Percentiles rank a stretch among this genome's conserved stretches.
These are phyloP conservation scores for Trapa incisa DNA, from an alignment of 345 rosid genomes.

Conservation along the genomic window DNA sequence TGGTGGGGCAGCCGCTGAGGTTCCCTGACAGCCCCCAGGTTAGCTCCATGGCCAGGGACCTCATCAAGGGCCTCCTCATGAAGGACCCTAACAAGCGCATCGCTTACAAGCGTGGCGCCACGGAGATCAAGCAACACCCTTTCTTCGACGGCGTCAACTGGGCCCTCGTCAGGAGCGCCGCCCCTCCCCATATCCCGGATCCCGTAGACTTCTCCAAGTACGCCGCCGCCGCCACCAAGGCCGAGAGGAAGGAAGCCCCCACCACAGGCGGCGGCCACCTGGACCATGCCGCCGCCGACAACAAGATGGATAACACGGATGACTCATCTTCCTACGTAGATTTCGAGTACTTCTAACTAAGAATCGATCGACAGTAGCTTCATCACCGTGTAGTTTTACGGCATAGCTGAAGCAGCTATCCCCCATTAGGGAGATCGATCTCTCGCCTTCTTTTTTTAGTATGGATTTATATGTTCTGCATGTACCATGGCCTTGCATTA, in stretches of 20 bases:
- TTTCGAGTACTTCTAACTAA: conserved; percentile 44
- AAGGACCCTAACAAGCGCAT: conserved; percentile 79
- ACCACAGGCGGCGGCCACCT: background rate
- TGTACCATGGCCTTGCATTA: no score
- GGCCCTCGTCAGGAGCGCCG: conserved; percentile 76
- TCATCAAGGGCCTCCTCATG: conserved; percentile 58
- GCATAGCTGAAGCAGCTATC: no score
- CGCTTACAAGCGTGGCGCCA: conserved; percentile 78
- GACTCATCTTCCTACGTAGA: conserved; percentile 27
- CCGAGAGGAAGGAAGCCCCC: conserved; percentile 5
- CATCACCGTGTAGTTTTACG: no score
- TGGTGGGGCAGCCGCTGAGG: conserved; percentile 69
- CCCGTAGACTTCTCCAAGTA: conserved; percentile 53
- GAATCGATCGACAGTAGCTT: no score
- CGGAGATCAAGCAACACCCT: conserved; percentile 83
- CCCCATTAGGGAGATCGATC: no score
- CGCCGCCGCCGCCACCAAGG: conserved; percentile 7
- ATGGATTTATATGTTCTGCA: no score
- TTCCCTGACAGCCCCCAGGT: conserved; percentile 70
- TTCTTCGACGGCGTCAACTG: conserved; percentile 85
- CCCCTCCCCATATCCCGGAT: conserved; percentile 79
- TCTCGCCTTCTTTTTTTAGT: no score
- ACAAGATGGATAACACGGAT: conserved; percentile 11
- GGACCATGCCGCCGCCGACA: conserved; percentile 4
- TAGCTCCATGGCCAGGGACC: conserved; percentile 57